Conservation (phyloP, 225 moss, liverwort and hornwort species). For the Polytrichum commune region DNA sequence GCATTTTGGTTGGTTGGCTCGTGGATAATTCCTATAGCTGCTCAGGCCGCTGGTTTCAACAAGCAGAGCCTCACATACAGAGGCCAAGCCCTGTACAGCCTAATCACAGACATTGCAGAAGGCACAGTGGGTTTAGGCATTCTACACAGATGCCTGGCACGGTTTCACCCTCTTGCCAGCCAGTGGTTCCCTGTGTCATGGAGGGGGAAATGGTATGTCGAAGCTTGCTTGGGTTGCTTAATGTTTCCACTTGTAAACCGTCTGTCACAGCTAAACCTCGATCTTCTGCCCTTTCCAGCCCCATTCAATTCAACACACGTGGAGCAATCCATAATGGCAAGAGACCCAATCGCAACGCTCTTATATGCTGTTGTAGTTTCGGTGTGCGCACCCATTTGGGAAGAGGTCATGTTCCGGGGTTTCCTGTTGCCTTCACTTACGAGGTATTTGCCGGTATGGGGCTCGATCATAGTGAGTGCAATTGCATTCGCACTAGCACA, state of each 20-base stretch:
- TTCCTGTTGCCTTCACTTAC: slow-evolving; percentile 89
- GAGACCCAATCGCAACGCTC: slow-evolving; percentile 85
- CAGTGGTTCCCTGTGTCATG: slow-evolving; percentile 91
- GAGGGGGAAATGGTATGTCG: slow-evolving; percentile 79
- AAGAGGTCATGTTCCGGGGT: slow-evolving; percentile 94
- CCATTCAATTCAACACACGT: slow-evolving; percentile 67
- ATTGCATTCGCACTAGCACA: slow-evolving; percentile 91
- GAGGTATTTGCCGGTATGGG: slow-evolving; percentile 81
- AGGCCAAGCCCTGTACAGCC: slow-evolving; percentile 93
- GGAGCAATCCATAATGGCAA: slow-evolving; percentile 92
- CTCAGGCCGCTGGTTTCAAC: slow-evolving; percentile 76
- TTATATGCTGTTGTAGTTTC: slow-evolving; percentile 93
- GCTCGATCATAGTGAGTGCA: slow-evolving; percentile 82
- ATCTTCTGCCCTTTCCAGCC: slow-evolving; percentile 75
- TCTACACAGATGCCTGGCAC: slow-evolving; percentile 64
- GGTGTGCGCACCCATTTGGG: slow-evolving; percentile 92
- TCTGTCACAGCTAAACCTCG: slow-evolving; percentile 83
- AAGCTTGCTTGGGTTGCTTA: slow-evolving; percentile 83
- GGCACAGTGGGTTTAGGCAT: slow-evolving; percentile 90
- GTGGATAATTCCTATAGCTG: slow-evolving; percentile 91
- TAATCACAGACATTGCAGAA: slow-evolving; percentile 90
- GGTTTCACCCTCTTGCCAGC: slow-evolving; percentile 79
- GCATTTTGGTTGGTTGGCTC: slow-evolving; percentile 98
- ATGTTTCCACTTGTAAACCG: slow-evolving; percentile 90
- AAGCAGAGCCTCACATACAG: slow-evolving; percentile 83